Base-by-base conservation (phyloP, 2,329 filamentous ascomycete genomes). In the Fusarium haematococcum region DNA sequence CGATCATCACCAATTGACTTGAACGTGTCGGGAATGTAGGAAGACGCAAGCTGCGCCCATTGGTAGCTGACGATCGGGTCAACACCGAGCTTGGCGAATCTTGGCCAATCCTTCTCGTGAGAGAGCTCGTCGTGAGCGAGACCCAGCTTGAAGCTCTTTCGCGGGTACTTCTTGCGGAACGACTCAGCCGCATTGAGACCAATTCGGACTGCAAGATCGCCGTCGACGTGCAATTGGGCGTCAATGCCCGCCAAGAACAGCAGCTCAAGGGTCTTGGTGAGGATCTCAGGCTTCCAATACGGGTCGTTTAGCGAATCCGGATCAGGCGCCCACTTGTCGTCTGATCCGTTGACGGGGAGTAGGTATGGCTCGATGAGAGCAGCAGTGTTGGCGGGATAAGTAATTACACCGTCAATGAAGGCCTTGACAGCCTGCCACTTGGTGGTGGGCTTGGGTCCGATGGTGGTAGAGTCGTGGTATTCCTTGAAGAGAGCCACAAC, bases 341-440 rank as follows among this genome's bases (percentile, higher is more conserved):
- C 57, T 1, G 76, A 77, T 30, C 69, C 69, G 30, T 75, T 70
- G 58, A 77, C 65, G 1, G 76, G 77, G 0, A 62, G 54, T 67
- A 73, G 73, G 39, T 80, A 80, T 0, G 78, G 78, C 23, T 80
- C 77, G 14, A 80, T 75, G 2, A 80, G 62, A 6, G 77, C 78
- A 1, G 77, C 78, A 0, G 78, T 80, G 32, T 79, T 80, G 30
- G 78, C 71, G 1, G 78, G 78, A 41, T 80, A 80, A 0, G 75
- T 74, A 10, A 80, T 79, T 43, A 80, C 75, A 4, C 78, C 78
- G 11, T 80, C 78, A 20, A 79, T 68, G 9, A 76, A 79, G 2
- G 75, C 73, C 70, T 80, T 80, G 67, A 80, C 65, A 2, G 78
- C 75, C 30, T 80, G 78, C 76, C 77, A 79, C 48, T 80, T 80